phyloP scores from a whole-genome alignment of 495 filamentous ascomycete genomes.

The Penicillium fimorum region DNA sequence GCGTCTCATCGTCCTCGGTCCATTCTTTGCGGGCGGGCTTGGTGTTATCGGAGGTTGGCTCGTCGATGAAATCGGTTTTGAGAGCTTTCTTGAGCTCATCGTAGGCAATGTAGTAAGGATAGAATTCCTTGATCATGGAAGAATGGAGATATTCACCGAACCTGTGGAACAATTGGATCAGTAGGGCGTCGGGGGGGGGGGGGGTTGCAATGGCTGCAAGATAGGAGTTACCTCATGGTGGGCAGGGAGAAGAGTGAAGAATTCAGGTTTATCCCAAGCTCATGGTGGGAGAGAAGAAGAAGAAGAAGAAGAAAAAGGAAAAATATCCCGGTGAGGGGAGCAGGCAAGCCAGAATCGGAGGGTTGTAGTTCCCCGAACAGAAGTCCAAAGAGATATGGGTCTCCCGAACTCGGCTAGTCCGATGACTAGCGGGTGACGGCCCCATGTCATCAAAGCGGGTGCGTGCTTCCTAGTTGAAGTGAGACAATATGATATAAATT shows the following conservation, averaged over 20 bases:
- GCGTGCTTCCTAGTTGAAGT: not conserved
- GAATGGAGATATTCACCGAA: conserved; percentile 95
- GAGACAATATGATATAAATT: not conserved
- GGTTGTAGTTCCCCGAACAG: conserved; percentile 16
- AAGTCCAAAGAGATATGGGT: conserved; percentile 20
- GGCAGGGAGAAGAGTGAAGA: conserved; percentile 9
- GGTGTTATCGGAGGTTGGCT: conserved; percentile 52
- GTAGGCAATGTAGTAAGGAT: conserved; percentile 97
- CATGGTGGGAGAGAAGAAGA: conserved; percentile 19
- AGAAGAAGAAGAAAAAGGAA: conserved; percentile 7
- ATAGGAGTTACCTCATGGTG: conserved; percentile 29
- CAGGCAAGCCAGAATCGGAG: conserved; percentile 8
- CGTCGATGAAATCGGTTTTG: conserved; percentile 64
- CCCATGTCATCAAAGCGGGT: not conserved
- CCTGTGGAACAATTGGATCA: conserved; percentile 54
- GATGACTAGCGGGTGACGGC: conserved; percentile 16
- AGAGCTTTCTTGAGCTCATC: conserved; percentile 87
- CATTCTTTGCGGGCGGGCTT: conserved; percentile 65
- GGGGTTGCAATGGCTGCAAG: not conserved
- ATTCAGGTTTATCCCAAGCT: conserved; percentile 11
- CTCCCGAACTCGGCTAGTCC: conserved; percentile 10
- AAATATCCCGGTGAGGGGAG: conserved; percentile 4
- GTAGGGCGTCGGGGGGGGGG: not conserved
- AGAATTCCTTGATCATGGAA: conserved; percentile 91
- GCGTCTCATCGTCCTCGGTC: conserved; percentile 89